A percentile compares a stretch with the other conserved stretches of the same genome.
These are phyloP conservation scores for Globisporangium cederbergense DNA, from an alignment of 352 stramenopile species.

Conservation along the genomic window DNA sequence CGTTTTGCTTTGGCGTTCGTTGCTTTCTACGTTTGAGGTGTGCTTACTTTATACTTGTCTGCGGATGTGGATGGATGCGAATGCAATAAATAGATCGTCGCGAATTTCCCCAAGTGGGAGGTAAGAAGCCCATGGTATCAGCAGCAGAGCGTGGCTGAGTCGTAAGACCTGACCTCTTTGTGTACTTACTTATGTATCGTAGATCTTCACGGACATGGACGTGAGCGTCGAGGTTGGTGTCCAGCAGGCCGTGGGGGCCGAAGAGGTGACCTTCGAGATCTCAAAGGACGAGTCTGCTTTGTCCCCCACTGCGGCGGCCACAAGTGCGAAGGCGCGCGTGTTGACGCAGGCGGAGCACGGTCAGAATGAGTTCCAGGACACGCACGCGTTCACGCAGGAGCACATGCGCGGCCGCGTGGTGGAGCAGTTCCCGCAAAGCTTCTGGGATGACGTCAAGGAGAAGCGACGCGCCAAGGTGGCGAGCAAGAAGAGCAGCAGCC, in stretches of 20 bases:
- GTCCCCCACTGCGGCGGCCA: background rate
- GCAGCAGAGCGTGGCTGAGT: no score
- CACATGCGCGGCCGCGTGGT: conserved; percentile 64
- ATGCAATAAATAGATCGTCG: conserved; percentile 3
- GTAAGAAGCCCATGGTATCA: background rate
- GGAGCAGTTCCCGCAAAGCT: conserved; percentile 48
- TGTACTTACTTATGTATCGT: background rate
- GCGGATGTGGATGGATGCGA: background rate
- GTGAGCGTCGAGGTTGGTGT: conserved; percentile 39
- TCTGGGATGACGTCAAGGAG: conserved; percentile 65
- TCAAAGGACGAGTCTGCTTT: background rate
- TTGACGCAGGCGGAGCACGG: conserved; percentile 54
- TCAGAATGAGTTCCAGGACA: conserved; percentile 44
- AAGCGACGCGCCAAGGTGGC: conserved; percentile 15
- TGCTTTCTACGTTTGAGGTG: no score
- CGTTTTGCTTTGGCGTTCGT: no score
- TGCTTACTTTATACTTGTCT: background rate
- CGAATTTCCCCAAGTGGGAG: conserved; percentile 17
- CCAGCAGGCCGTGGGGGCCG: conserved; percentile 40
- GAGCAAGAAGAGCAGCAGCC: background rate
- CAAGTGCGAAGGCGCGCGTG: conserved; percentile 26
- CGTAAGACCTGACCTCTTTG: background rate
- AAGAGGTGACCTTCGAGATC: conserved; percentile 51
- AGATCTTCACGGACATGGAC: conserved; percentile 66
- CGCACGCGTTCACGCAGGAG: conserved; percentile 50